Base-by-base conservation (phyloP, 2,329 filamentous ascomycete species). In the Colletotrichum karsti region DNA sequence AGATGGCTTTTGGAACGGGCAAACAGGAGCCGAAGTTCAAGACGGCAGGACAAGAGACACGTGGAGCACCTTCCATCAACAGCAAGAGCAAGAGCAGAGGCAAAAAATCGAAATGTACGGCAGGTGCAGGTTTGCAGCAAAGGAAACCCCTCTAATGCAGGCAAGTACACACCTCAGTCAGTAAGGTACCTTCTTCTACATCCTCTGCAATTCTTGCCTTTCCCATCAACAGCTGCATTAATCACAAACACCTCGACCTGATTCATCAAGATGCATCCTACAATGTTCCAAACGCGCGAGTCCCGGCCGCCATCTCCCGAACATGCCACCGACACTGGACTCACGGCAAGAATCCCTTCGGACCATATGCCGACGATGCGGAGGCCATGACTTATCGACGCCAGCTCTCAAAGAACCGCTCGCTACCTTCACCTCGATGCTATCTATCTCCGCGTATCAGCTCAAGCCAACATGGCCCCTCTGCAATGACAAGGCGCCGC, bases 401-500 rank as follows among this genome's bases (percentile, higher is more conserved):
- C 18, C 41, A 57, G n/a, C 24, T 10, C n/a, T 13, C 59, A 57
- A 24, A 6, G 33, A 35, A 7, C 33, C 10, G 10, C 8, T 12
- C 10, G 2, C 30, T 35, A 12, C 30, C 30, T 51, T 3, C 26
- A 13, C 33, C 33, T 42, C 39, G 5, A 42, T 42, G n/a, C 12
- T 30, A 3, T 51, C 26, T 46, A 46, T 22, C 42, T 35, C 6
- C 6, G 33, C 6, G 13, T 22, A 44, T 18, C 28, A 26, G 33
- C 57, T 42, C 30, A 5, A 50, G 13, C 9, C 53, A 20, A 24
- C 35, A 42, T 26, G 10, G 53, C 20, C 13, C 20, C 35, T 22
- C 20, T 9, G 39, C 53, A 58, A 53, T 48, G 46, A 64, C 53
- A 46, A 58, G 53, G 53, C 46, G 33, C 30, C 53, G 63, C 58